Evolutionary conservation across 768 basidiomycete species (phyloP).

Genomic region (Trametes villosa): DNA sequence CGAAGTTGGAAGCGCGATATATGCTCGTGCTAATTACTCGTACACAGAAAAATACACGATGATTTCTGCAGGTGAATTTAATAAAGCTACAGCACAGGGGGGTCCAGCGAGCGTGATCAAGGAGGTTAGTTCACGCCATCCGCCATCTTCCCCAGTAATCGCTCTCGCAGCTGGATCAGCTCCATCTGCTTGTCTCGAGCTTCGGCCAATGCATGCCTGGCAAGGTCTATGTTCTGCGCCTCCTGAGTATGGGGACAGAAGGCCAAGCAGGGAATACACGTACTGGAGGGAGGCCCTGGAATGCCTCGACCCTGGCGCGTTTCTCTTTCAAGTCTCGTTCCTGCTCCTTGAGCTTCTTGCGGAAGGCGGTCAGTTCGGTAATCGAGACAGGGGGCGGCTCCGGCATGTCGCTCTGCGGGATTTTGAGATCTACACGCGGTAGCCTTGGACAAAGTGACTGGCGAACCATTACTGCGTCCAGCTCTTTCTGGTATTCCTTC

Average conservation of each 20-base stretch:
- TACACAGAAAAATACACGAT: too few species aligned
- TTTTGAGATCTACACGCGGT: too few species aligned
- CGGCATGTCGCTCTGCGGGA: slow-evolving; percentile 36
- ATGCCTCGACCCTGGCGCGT: slow-evolving; percentile 48
- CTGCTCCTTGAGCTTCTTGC: slow-evolving; percentile 41
- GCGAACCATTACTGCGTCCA: slow-evolving; percentile 41
- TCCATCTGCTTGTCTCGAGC: slow-evolving; percentile 50
- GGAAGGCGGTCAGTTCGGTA: slow-evolving; percentile 42
- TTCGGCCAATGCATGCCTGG: slow-evolving; percentile 44
- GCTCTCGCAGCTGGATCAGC: slow-evolving; percentile 50
- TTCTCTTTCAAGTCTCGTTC: slow-evolving; percentile 49
- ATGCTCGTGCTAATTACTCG: too few species aligned
- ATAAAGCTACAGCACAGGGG: neutral
- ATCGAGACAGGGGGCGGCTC: slow-evolving; percentile 41
- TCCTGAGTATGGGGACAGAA: neutral
- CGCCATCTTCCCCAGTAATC: slow-evolving; percentile 51
- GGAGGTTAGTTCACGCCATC: slow-evolving; percentile 36
- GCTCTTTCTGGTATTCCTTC: slow-evolving; percentile 50
- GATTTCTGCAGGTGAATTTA: neutral
- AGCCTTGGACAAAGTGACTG: neutral
- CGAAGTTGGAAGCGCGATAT: too few species aligned
- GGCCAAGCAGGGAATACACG: neutral
- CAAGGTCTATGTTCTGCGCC: slow-evolving; percentile 51
- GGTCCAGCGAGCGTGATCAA: neutral
- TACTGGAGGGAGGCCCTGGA: slow-evolving; percentile 56